A percentile compares a stretch with the other conserved stretches of the same genome.
Evolutionary conservation across 1,284 basidiomycete genomes (phyloP).

Genomic region (Anthracocystis walkeri): DNA sequence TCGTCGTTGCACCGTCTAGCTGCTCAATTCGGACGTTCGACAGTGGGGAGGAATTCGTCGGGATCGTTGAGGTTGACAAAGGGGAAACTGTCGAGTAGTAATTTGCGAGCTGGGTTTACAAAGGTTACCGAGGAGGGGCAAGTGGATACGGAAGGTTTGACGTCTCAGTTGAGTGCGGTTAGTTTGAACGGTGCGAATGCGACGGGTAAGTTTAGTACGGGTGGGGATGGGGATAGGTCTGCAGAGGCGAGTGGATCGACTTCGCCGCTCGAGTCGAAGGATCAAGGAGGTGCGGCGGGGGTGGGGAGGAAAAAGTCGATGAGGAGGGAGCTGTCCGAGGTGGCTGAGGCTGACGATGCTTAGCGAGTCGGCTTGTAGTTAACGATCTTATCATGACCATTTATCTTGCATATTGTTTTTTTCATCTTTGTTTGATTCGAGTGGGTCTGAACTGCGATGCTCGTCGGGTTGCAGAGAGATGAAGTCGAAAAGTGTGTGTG

Average conservation of each 20-base stretch:
- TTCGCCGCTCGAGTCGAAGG: neutral
- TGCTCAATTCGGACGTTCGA: conserved; percentile 10
- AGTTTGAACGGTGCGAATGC: conserved; percentile 25
- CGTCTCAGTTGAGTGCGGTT: conserved; percentile 30
- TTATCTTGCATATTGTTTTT: too few species aligned
- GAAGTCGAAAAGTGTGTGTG: too few species aligned
- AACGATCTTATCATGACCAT: too few species aligned
- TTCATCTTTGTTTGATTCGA: neutral
- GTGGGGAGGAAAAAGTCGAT: conserved; percentile 4
- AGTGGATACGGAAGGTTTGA: conserved; percentile 22
- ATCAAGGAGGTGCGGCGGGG: too few species aligned
- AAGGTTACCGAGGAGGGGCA: neutral
- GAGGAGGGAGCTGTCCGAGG: conserved; percentile 33
- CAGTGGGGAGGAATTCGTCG: conserved; percentile 34
- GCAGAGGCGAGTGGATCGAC: neutral
- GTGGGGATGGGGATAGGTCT: too few species aligned
- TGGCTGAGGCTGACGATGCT: conserved; percentile 25
- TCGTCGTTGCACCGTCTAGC: conserved; percentile 23
- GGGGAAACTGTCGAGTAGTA: conserved; percentile 28
- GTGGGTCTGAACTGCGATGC: neutral
- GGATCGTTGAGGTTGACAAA: conserved; percentile 42
- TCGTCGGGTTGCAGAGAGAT: too few species aligned
- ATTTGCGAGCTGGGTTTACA: conserved; percentile 26
- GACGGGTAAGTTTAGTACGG: conserved; percentile 16
- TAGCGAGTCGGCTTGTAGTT: neutral